A percentile compares a stretch with the other conserved stretches of the same genome.
phyloP scores from a whole-genome alignment of 495 filamentous ascomycete species.

The Tetracladium setigerum region DNA sequence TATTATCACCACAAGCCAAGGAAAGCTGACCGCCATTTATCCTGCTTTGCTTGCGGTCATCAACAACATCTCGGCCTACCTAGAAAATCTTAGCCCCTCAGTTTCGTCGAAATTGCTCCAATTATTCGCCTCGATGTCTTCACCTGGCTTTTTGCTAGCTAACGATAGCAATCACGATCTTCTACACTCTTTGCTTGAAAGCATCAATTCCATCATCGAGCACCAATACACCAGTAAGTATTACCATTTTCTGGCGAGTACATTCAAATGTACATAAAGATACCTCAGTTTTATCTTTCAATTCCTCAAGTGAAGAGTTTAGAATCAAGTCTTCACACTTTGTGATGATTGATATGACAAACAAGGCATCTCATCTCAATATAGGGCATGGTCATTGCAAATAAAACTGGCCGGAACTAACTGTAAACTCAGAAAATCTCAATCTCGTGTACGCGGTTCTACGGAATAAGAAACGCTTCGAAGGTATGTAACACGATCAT shows the following conservation, averaged over 20 bases:
- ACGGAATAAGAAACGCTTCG: conserved; percentile 73
- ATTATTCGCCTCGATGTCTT: conserved; percentile 88
- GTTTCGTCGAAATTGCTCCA: conserved; percentile 80
- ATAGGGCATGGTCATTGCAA: conserved; percentile 8
- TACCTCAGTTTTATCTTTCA: neutral
- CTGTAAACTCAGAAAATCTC: conserved; percentile 55
- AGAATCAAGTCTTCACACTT: neutral
- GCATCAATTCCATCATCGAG: conserved; percentile 87
- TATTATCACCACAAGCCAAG: conserved; percentile 86
- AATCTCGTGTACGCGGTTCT: conserved; percentile 77
- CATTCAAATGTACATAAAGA: neutral
- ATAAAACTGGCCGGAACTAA: no score
- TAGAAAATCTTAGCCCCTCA: conserved; percentile 65
- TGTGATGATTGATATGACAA: conserved; percentile 10
- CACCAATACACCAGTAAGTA: conserved; percentile 75
- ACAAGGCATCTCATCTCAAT: no score
- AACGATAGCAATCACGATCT: conserved; percentile 90
- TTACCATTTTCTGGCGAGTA: neutral
- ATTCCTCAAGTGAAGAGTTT: neutral
- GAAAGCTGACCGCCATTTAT: conserved; percentile 86
- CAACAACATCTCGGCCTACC: conserved; percentile 82
- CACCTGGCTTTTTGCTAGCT: conserved; percentile 86
- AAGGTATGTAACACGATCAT: conserved; percentile 25
- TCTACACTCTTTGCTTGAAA: conserved; percentile 76
- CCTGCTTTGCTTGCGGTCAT: conserved; percentile 87